Evolutionary conservation across 2,329 filamentous ascomycete genomes (phyloP).

Genomic region (Penicillium occitanis): DNA sequence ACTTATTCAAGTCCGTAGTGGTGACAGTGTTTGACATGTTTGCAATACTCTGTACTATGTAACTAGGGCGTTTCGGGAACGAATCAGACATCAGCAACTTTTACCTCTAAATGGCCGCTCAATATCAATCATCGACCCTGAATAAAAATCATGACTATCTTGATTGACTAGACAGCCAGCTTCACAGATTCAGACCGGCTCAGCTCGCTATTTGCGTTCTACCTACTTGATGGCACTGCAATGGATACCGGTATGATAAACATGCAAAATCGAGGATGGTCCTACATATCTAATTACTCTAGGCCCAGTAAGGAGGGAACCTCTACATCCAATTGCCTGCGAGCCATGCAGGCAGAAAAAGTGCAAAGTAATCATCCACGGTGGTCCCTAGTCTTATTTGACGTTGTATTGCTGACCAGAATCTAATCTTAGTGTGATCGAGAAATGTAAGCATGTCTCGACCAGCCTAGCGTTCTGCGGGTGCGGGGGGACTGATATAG

Average conservation of each 20-base stretch:
- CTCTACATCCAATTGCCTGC: neutral
- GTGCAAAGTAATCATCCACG: neutral
- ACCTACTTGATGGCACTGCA: neutral
- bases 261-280: neutral
- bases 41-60: neutral
- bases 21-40: neutral
- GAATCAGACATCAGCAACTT: neutral
- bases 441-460: neutral
- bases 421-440: neutral
- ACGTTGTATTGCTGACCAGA: neutral
- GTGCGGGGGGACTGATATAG: neutral
- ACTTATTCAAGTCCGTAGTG: neutral
- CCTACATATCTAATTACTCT: neutral
- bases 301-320: neutral
- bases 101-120: neutral
- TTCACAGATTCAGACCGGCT: neutral
- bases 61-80: neutral
- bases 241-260: neutral
- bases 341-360: neutral
- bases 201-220: neutral
- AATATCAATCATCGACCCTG: neutral
- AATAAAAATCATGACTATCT: too few relatives aligned
- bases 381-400: neutral
- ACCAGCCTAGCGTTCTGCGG: neutral
- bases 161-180: neutral